phyloP scores from a whole-genome alignment of 2,329 filamentous ascomycete species.

The Pseudopithomyces chartarum region DNA sequence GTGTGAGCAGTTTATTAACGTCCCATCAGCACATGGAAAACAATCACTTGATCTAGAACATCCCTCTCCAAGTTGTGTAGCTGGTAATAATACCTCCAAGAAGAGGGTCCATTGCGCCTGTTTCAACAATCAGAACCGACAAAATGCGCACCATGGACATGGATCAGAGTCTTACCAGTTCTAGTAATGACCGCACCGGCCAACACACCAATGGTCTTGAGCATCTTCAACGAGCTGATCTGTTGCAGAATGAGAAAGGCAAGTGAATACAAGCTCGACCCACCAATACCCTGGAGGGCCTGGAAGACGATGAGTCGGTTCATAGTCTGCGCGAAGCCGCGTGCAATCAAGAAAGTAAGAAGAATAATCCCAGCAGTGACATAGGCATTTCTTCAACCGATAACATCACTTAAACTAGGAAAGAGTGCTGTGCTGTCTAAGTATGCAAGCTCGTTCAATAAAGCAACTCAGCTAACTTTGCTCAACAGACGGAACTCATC shows the following conservation, averaged over 20 bases:
- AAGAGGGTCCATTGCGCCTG: neutral
- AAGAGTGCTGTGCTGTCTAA: constrained; percentile 54
- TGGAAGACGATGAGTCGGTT: constrained; percentile 12
- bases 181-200: neutral
- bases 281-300: constrained; percentile 15
- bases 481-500: constrained; percentile 52
- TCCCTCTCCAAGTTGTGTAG: constrained; percentile 3
- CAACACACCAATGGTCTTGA: neutral
- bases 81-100: constrained; percentile 1
- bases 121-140: no score
- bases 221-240: constrained; percentile 6
- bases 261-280: constrained; percentile 6
- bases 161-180: neutral
- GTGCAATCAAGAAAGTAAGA: constrained; percentile 5
- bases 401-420: constrained; percentile 3
- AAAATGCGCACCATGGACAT: no score
- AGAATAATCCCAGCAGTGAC: neutral
- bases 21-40: no score
- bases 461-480: constrained; percentile 23
- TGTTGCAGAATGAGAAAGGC: constrained; percentile 3
- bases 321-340: neutral
- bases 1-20: no score
- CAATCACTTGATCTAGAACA: constrained; percentile 1
- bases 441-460: constrained; percentile 52
- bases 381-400: constrained; percentile 1